Conservation (phyloP, 2,329 filamentous ascomycete genomes). For the Keithomyces neogunnii region DNA sequence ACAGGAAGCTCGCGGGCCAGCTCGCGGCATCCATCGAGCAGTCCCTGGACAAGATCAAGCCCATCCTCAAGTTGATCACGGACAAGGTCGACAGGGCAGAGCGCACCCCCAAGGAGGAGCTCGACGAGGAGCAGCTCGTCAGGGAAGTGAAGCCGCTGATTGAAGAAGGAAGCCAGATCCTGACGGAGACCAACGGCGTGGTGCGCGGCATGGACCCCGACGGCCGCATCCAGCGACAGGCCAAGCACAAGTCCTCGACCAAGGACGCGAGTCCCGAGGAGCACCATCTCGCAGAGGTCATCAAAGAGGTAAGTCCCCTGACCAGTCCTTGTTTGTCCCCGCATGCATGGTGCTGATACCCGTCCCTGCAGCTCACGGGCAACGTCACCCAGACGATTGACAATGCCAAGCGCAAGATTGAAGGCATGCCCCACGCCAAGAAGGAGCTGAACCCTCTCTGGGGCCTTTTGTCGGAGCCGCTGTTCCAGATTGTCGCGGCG, state of each 20-base stretch:
- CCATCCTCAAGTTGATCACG: constrained; percentile 78
- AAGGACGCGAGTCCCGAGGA: constrained; percentile 65
- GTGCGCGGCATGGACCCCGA: constrained; percentile 86
- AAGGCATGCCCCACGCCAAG: constrained; percentile 89
- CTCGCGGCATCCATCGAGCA: constrained; percentile 67
- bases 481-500: constrained; percentile 87
- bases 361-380: constrained; percentile 51
- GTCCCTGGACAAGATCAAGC: constrained; percentile 74
- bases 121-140: constrained; percentile 84
- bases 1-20: constrained; percentile 68
- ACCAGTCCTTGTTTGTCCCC: not conserved
- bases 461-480: constrained; percentile 71
- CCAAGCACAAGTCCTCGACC: constrained; percentile 70
- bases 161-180: constrained; percentile 73
- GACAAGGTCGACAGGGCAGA: constrained; percentile 77
- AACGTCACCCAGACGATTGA: constrained; percentile 78
- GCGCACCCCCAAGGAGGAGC: constrained; percentile 72
- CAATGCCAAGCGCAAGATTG: constrained; percentile 77
- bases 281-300: constrained; percentile 70
- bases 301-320: constrained; percentile 55
- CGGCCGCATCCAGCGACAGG: constrained; percentile 73
- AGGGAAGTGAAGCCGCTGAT: constrained; percentile 80
- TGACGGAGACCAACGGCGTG: constrained; percentile 78
- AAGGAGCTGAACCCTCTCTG: constrained; percentile 90
- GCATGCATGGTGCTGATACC: not conserved